These are phyloP conservation scores for Chondrostereum purpureum DNA, from an alignment of 1,284 basidiomycete genomes.

Conservation along the genomic window DNA sequence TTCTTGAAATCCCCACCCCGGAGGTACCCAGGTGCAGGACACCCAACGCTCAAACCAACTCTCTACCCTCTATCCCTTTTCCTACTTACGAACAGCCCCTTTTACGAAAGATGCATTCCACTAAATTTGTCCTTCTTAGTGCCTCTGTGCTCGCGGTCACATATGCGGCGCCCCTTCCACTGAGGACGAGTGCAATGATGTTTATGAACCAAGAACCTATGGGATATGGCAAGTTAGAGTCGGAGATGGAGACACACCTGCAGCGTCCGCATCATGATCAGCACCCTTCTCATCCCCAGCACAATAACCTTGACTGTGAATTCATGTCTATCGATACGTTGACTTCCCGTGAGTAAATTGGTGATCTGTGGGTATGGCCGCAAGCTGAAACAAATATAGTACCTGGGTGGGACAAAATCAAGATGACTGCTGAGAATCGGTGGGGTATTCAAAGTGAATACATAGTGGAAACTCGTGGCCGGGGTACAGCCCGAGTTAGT, in stretches of 20 bases:
- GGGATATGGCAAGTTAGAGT: not conserved
- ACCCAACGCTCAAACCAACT: not conserved
- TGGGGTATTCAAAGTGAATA: not conserved
- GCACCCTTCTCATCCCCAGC: no score
- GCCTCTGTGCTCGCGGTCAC: not conserved
- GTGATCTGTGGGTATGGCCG: not conserved
- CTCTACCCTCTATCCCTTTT: not conserved
- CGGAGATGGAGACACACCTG: not conserved
- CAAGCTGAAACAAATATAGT: no score
- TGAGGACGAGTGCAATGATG: not conserved
- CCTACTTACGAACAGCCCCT: not conserved
- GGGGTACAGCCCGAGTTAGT: not conserved
- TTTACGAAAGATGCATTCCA: not conserved
- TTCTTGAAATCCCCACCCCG: not conserved
- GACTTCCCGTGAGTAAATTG: not conserved
- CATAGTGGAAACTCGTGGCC: not conserved
- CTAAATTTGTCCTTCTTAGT: not conserved
- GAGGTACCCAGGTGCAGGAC: not conserved
- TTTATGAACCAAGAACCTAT: not conserved
- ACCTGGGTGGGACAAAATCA: not conserved
- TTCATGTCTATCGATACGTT: not conserved
- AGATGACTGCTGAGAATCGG: not conserved
- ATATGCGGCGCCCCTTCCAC: not conserved
- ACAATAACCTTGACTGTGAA: no score
- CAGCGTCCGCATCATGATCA: not conserved